Percentiles rank a stretch among this genome's conserved stretches.
Evolutionary conservation across 2,329 filamentous ascomycete genomes (phyloP).

Genomic region (Penicillium palitans): DNA sequence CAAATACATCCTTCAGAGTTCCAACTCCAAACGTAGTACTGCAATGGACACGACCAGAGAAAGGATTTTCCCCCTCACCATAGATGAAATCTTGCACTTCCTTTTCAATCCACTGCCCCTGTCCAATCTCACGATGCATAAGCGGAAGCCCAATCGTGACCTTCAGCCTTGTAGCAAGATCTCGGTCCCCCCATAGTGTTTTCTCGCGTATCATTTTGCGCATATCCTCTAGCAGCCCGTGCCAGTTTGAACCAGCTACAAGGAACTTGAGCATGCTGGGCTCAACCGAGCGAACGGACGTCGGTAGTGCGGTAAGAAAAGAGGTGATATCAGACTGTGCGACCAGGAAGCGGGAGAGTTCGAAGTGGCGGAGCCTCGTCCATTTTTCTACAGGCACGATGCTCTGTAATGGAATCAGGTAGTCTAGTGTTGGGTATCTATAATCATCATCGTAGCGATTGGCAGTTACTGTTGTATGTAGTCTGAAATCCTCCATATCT

Average conservation of each 20-base stretch:
- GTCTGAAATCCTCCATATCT: conserved; percentile 13
- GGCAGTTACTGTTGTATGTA: neutral
- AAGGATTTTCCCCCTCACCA: neutral
- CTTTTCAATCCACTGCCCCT: neutral
- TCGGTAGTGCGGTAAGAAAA: neutral
- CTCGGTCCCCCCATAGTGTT: neutral
- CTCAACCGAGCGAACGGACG: neutral
- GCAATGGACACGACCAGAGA: neutral
- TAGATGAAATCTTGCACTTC: neutral
- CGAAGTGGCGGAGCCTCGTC: conserved; percentile 1
- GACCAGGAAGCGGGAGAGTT: neutral
- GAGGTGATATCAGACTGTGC: neutral
- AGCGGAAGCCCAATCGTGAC: neutral
- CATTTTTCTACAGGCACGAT: neutral
- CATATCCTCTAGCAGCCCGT: neutral
- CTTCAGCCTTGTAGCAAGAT: neutral
- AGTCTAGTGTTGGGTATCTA: too few relatives aligned
- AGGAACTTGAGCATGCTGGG: neutral
- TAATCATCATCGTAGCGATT: neutral
- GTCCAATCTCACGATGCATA: neutral
- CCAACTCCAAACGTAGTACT: neutral
- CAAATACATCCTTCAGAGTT: conserved; percentile 5
- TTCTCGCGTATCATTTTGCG: neutral
- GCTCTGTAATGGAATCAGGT: too few relatives aligned
- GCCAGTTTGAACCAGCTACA: too few relatives aligned